Percentiles rank a stretch among this genome's conserved stretches.
phyloP scores from a whole-genome alignment of 768 basidiomycete species.

The Tulasnella sp. region DNA sequence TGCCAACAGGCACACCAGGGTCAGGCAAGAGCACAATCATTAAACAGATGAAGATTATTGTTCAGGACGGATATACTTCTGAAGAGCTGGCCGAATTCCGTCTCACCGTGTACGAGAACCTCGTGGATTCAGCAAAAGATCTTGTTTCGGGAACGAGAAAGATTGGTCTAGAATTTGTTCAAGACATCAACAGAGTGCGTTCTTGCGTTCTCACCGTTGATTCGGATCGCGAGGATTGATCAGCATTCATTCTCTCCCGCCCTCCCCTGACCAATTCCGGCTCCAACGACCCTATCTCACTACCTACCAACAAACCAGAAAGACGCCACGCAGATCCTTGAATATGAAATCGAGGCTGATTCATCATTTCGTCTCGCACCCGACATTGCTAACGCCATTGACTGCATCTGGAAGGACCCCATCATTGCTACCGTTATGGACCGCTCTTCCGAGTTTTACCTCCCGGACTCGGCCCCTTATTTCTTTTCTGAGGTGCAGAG shows the following conservation, averaged over 20 bases:
- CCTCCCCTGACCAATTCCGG: too few relatives aligned
- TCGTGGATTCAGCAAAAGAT: conserved; percentile 83
- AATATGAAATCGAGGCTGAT: conserved; percentile 41
- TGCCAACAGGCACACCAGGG: conserved; percentile 75
- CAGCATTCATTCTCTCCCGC: too few relatives aligned
- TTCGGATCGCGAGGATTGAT: too few relatives aligned
- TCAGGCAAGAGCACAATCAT: conserved; percentile 95
- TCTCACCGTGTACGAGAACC: conserved; percentile 76
- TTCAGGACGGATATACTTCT: conserved; percentile 80
- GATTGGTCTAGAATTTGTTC: conserved; percentile 73
- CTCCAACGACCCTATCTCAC: not conserved
- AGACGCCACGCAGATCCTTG: conserved; percentile 44
- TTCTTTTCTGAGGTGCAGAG: conserved; percentile 82
- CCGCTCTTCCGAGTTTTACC: conserved; percentile 72
- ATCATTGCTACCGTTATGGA: conserved; percentile 48
- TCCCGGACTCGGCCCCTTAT: conserved; percentile 93
- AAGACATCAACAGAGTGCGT: conserved; percentile 55
- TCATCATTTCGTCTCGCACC: conserved; percentile 36
- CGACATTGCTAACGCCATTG: conserved; percentile 43
- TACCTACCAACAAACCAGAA: conserved; percentile 32
- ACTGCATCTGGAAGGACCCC: conserved; percentile 44
- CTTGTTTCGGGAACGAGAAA: conserved; percentile 82
- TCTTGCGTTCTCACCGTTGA: too few relatives aligned
- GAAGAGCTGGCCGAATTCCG: conserved; percentile 75
- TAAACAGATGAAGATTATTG: conserved; percentile 94